Evolutionary conservation across 148 eudicot genomes (phyloP), one percentile per base, ranked within the genome.

Genomic region (Fagopyrum homotropicum): DNA sequence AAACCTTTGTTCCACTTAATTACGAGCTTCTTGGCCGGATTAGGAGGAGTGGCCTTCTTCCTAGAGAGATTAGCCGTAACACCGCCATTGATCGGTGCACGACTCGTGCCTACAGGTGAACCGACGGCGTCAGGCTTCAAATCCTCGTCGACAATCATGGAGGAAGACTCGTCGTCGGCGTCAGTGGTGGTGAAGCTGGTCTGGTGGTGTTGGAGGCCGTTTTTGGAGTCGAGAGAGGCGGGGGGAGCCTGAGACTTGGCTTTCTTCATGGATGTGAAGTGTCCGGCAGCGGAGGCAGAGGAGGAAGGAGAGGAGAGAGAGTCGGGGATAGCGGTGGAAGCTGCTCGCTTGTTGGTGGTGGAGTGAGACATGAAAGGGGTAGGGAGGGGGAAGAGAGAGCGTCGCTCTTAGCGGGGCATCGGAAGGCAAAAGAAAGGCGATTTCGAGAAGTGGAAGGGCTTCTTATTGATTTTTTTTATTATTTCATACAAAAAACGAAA

Each of bases 21-120:
- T 15, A 95, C 97, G 14, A 95, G 86, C 83, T 95, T 90, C 78
- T 95, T 95, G 0, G 90, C 64, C 5, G 99, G 97, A 73, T 90
- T 89, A 56, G 99, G 97, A 9, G 92, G 91, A 3, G 88, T 84
- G 3, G 99, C 99, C 90, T 95, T 95, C 78, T 95, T 95, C 10
- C 97, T 82, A 0, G 90, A 75, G 82, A 92, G 83, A 87, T 95
- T 95, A 51, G 96, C 76, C n/a, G 90, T 81, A 19, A 77, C 78
- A 6, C 87, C 86, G 5, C 81, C 83, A 50, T 77, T 75, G 69
- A 72, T 75, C 56, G 72, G 72, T 69, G 63, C 71, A 14, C 55
- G 59, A 16, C 68, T n/a, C 35, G 49, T 19, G 4, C 56, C 48
- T 4, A 35, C 40, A 4, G 52, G 75, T 12, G 63, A 80, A 64